Conservation (phyloP, 1,284 basidiomycete species). For the Pseudozyma hubeiensis region DNA sequence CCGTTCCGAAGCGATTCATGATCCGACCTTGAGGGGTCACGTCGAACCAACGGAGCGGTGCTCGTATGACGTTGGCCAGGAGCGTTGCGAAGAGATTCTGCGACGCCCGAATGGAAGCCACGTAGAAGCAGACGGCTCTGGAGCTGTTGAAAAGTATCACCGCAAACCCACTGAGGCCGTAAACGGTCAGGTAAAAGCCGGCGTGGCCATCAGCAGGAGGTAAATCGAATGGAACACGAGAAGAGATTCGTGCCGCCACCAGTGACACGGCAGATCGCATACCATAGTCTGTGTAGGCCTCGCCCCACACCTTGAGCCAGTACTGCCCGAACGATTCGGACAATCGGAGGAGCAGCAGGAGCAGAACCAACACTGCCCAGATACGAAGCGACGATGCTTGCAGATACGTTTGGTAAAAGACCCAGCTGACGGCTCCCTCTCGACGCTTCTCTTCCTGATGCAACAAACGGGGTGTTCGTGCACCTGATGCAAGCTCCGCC, state of each 20-base stretch:
- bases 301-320: slow-evolving; percentile 63
- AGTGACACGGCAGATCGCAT: not conserved
- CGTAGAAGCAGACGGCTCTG: slow-evolving; percentile 39
- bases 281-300: slow-evolving; percentile 35
- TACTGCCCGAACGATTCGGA: slow-evolving; percentile 51
- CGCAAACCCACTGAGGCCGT: slow-evolving; percentile 42
- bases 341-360: slow-evolving; percentile 33
- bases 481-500: slow-evolving; percentile 23
- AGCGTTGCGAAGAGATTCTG: slow-evolving; percentile 58
- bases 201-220: slow-evolving; percentile 31
- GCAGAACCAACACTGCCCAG: slow-evolving; percentile 33
- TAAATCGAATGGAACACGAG: slow-evolving; percentile 15
- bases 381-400: slow-evolving; percentile 35
- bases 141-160: slow-evolving; percentile 49
- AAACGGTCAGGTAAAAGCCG: slow-evolving; percentile 39
- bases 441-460: slow-evolving; percentile 54
- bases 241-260: not conserved
- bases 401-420: slow-evolving; percentile 52
- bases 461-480: slow-evolving; percentile 40
- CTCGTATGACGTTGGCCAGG: slow-evolving; percentile 55
- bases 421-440: slow-evolving; percentile 49
- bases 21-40: slow-evolving; percentile 61
- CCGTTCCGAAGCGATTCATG: slow-evolving; percentile 64
- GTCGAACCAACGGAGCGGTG: slow-evolving; percentile 64
- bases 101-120: slow-evolving; percentile 40